These are phyloP conservation scores for Cyberlindnera japonica DNA, from an alignment of 805 yeast genomes.

Conservation along the genomic window DNA sequence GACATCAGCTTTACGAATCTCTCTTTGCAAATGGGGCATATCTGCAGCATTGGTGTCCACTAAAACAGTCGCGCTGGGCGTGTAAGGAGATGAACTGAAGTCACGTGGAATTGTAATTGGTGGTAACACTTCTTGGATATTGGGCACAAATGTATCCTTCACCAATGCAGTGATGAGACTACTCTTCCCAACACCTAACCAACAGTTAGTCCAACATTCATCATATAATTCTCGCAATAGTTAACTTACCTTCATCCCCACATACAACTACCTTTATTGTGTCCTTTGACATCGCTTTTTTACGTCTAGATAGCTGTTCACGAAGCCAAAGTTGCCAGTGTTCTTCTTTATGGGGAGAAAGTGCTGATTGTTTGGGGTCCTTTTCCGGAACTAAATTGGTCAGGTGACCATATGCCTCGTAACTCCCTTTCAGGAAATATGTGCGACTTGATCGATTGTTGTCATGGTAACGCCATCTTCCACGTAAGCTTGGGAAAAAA, in stretches of 20 bases:
- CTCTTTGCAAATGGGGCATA: constrained; percentile 54
- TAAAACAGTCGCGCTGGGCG: constrained; percentile 64
- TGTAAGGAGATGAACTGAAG: constrained; percentile 53
- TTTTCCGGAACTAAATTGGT: no score
- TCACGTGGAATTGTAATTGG: constrained; percentile 80
- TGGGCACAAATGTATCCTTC: constrained; percentile 76
- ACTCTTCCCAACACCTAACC: constrained; percentile 76
- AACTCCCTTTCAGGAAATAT: not conserved
- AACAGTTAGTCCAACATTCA: no score
- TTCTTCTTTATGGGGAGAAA: no score
- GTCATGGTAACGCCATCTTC: constrained; percentile 4
- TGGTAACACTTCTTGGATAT: constrained; percentile 74
- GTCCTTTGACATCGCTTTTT: constrained; percentile 32
- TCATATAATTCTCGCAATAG: no score
- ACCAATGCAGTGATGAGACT: constrained; percentile 75
- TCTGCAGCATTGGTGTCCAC: constrained; percentile 80
- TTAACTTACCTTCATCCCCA: constrained; percentile 83
- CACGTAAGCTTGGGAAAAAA: not conserved
- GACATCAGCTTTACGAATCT: constrained; percentile 81
- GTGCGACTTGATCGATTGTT: constrained; percentile 3
- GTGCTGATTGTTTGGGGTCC: no score
- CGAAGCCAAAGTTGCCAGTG: no score
- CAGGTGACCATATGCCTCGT: no score
- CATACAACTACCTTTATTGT: constrained; percentile 81
- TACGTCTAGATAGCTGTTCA: no score